These are phyloP conservation scores for Xylariaceae sp. DNA, from an alignment of 2,329 filamentous ascomycete species.

Conservation along the genomic window DNA sequence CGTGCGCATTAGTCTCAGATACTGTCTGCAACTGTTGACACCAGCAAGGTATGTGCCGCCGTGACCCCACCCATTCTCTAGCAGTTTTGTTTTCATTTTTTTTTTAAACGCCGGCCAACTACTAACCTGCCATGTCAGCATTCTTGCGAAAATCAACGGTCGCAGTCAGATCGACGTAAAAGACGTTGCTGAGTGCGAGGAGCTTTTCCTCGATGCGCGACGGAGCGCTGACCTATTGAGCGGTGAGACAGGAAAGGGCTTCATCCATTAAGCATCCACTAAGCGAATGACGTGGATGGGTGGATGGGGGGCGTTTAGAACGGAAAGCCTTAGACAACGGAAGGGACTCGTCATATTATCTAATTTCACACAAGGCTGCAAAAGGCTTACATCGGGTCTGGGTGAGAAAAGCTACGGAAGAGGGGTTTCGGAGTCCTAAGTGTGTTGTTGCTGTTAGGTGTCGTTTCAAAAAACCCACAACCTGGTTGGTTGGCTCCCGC, in stretches of 20 bases:
- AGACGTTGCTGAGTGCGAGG: slow-evolving; percentile 80
- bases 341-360: slow-evolving; percentile 27
- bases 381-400: slow-evolving; percentile 12
- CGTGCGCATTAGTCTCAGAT: slow-evolving; percentile 85
- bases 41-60: slow-evolving; percentile 67
- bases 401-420: slow-evolving; percentile 23
- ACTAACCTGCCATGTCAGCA: slow-evolving; percentile 52
- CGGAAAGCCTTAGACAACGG: slow-evolving; percentile 26
- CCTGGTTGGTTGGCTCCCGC: slow-evolving; percentile 22
- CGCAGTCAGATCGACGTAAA: slow-evolving; percentile 74
- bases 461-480: slow-evolving; percentile 19
- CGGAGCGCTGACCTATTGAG: slow-evolving; percentile 73
- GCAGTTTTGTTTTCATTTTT: not conserved
- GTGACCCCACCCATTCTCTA: slow-evolving; percentile 3
- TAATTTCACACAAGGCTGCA: slow-evolving; percentile 29
- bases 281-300: slow-evolving; percentile 3
- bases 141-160: slow-evolving; percentile 84
- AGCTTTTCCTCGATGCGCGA: slow-evolving; percentile 80
- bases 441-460: slow-evolving; percentile 15
- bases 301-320: slow-evolving; percentile 16
- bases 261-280: slow-evolving; percentile 56
- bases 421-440: slow-evolving; percentile 31
- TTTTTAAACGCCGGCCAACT: slow-evolving; percentile 31
- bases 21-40: slow-evolving; percentile 88
- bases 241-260: slow-evolving; percentile 64